phyloP scores from a whole-genome alignment of 805 yeast genomes.

The Candida ovalis region DNA sequence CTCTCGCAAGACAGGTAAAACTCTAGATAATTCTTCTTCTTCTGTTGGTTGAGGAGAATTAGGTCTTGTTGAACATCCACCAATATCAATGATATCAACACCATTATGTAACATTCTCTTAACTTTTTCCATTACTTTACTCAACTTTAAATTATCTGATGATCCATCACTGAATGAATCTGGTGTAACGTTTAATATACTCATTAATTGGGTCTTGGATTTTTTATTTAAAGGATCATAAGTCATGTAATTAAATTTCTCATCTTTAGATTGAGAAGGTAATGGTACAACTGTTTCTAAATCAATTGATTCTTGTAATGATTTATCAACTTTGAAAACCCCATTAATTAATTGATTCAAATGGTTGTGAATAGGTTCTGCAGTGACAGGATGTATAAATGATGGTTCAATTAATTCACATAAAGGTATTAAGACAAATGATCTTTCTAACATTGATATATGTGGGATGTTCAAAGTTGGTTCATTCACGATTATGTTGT shows the following conservation, averaged over 20 bases:
- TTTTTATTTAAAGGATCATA: constrained; percentile 44
- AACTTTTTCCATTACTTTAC: constrained; percentile 43
- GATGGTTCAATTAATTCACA: constrained; percentile 73
- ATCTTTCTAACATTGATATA: constrained; percentile 79
- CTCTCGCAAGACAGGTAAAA: constrained; percentile 63
- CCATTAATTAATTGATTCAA: constrained; percentile 39
- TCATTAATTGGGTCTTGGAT: constrained; percentile 72
- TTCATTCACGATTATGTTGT: constrained; percentile 50
- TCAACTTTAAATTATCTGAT: constrained; percentile 32
- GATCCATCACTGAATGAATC: constrained; percentile 97
- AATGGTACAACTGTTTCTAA: constrained; percentile 51
- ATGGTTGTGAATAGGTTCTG: constrained; percentile 74
- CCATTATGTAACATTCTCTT: constrained; percentile 50
- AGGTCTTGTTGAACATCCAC: constrained; percentile 94
- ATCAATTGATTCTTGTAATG: constrained; percentile 47
- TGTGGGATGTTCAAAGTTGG: constrained; percentile 76
- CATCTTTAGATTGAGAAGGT: constrained; percentile 11
- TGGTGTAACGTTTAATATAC: constrained; percentile 84
- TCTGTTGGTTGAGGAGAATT: constrained; percentile 59
- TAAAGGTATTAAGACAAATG: constrained; percentile 86
- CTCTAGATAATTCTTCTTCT: constrained; percentile 67
- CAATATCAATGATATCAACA: constrained; percentile 82
- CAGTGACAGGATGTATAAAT: constrained; percentile 76
- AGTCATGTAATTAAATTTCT: constrained; percentile 27
- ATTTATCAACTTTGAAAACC: constrained; percentile 20